phyloP scores from a whole-genome alignment of 1,139 yeast genomes.

The Pichia sp. region DNA sequence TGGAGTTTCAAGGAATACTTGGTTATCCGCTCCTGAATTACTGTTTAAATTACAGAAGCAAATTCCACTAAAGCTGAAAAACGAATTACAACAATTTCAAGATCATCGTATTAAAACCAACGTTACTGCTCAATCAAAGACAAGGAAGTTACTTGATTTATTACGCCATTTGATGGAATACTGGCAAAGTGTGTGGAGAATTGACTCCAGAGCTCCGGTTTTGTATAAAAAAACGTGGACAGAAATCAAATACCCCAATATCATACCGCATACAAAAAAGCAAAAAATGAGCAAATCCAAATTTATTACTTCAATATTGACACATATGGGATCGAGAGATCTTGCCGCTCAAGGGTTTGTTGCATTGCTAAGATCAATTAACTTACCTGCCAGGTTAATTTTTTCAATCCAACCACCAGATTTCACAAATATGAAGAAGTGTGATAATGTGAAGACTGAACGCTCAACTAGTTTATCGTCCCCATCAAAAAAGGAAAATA shows the following conservation, averaged over 20 bases:
- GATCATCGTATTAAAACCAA: slow-evolving; percentile 14
- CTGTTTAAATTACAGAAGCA: slow-evolving; percentile 35
- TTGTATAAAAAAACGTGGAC: slow-evolving; percentile 53
- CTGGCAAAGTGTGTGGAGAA: slow-evolving; percentile 58
- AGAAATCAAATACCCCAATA: slow-evolving; percentile 35
- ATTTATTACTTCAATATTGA: slow-evolving; percentile 38
- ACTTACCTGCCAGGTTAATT: slow-evolving; percentile 67
- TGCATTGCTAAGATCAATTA: slow-evolving; percentile 62
- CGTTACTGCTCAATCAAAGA: slow-evolving; percentile 39
- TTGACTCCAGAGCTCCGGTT: slow-evolving; percentile 30
- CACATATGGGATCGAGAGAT: slow-evolving; percentile 67
- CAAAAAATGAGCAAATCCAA: slow-evolving; percentile 27
- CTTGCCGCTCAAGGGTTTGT: slow-evolving; percentile 86
- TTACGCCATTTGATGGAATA: slow-evolving; percentile 54
- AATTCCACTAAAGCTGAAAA: slow-evolving; percentile 42
- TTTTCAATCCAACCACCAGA: slow-evolving; percentile 90
- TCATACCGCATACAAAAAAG: slow-evolving; percentile 1
- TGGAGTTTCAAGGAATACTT: slow-evolving; percentile 61
- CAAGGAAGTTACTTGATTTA: slow-evolving; percentile 72
- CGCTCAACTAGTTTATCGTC: neutral
- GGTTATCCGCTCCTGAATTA: slow-evolving; percentile 45
- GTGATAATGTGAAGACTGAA: slow-evolving; percentile 10
- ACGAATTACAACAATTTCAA: slow-evolving; percentile 30
- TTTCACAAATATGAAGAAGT: slow-evolving; percentile 42
- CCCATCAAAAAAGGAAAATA: slow-evolving; percentile 5